Conservation (phyloP, 139 green algal species). For the Chlamydomonas asymmetrica region DNA sequence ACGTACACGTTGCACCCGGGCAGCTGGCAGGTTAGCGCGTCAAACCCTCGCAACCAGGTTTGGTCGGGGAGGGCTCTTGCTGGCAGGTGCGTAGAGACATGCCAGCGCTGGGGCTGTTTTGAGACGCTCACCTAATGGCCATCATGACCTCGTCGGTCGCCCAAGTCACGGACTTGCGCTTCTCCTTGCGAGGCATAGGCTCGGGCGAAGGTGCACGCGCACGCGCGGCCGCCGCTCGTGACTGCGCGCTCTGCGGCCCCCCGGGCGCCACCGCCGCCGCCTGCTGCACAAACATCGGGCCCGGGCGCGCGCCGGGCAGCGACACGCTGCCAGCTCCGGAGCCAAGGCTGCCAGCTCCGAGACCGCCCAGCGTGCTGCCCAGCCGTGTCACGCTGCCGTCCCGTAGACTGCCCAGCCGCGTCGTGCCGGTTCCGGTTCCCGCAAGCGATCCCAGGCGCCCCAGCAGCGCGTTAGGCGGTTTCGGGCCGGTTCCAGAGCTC, state of each 20-base stretch:
- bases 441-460: slow-evolving; percentile 6
- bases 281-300: not conserved
- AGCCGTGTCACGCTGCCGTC: slow-evolving; percentile 7
- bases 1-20: no score
- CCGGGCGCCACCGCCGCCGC: slow-evolving; percentile 24
- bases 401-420: slow-evolving; percentile 17
- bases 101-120: no score
- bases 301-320: not conserved
- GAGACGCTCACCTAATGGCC: no score
- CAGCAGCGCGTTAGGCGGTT: slow-evolving; percentile 1
- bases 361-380: slow-evolving; percentile 2
- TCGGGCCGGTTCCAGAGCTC: not conserved
- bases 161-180: slow-evolving; percentile 32
- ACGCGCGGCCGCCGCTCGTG: slow-evolving; percentile 17
- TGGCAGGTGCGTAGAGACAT: no score
- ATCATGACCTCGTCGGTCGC: slow-evolving; percentile 20
- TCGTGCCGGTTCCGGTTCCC: not conserved
- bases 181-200: slow-evolving; percentile 26
- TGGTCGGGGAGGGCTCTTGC: no score
- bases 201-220: slow-evolving; percentile 28
- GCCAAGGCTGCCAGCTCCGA: not conserved
- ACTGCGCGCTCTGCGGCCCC: slow-evolving; percentile 24
- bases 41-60: no score
- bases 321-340: not conserved
- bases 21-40: no score